Base-by-base conservation (phyloP, 1,284 basidiomycete genomes). In the Wallemia mellicola region DNA sequence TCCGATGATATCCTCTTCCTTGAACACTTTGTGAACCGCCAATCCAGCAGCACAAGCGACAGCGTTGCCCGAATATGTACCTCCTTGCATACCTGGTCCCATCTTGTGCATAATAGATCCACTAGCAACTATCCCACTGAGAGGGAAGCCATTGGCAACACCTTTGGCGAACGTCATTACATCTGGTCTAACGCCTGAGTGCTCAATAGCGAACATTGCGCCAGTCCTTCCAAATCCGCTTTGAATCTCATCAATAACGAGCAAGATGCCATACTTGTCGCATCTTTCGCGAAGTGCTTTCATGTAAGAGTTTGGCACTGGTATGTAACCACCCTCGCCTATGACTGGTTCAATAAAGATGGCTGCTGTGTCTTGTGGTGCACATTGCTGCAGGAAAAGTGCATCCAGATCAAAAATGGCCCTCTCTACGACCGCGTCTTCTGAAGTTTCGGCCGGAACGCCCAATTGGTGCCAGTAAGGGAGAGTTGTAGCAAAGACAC, bases 331-430 rank as follows among this genome's bases (percentile, higher is more conserved):
- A 11, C 67, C 67, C 0, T 66, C 62, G 15, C 59, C 61, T 2
- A 75, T 67, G 59, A 74, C 73, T 1, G 73, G 71, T 65, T 75
- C 73, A 62, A 74, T 65, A 30, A 75, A 64, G 61, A 72, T 65
- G 22, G 30, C 30, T 7, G 30, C 30, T 19, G 30, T 32, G 19
- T 32, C 30, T 17, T 62, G 61, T 2, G 71, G 68, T 0, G 71
- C 68, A 2, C 68, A 70, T 61, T 72, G 68, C 63, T 71, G 69
- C 60, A 66, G 64, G 54, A 72, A 64, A 25, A 71, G 65, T 28
- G 71, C 62, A 15, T 69, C 65, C 30, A 32, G 19, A 19, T 32
- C 30, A 19, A 9, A 32, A 9, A 32, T 7, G 17, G 69, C 66
- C 60, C 68, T 63, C 17, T 67, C 63, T 38, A 68, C 67, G 30